phyloP scores from a whole-genome alignment of 805 yeast genomes.

The Blastobotrys terrestris region DNA sequence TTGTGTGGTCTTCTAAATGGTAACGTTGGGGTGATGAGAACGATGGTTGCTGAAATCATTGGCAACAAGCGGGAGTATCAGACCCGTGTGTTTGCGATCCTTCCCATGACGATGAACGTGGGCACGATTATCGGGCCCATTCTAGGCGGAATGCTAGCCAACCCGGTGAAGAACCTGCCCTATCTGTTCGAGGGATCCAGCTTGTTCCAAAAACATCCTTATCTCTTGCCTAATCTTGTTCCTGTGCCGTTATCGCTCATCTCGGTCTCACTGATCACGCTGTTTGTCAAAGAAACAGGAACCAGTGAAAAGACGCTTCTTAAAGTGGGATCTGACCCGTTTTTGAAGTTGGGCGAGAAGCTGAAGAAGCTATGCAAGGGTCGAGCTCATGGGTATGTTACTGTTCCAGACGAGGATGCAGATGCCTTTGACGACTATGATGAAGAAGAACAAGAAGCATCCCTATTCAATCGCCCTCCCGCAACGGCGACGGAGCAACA shows the following conservation, averaged over 20 bases:
- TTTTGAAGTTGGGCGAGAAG: slow-evolving; percentile 16
- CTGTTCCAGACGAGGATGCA: background rate
- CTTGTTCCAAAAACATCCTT: slow-evolving; percentile 37
- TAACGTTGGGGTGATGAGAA: slow-evolving; percentile 56
- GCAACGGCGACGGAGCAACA: background rate
- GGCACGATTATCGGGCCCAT: slow-evolving; percentile 58
- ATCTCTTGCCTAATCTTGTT: slow-evolving; percentile 47
- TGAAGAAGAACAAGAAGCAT: slow-evolving; percentile 2
- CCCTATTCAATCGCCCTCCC: too few species aligned
- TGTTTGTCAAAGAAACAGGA: slow-evolving; percentile 23
- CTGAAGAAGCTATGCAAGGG: slow-evolving; percentile 7
- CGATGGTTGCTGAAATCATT: slow-evolving; percentile 52
- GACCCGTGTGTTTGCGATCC: slow-evolving; percentile 53
- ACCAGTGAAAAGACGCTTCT: slow-evolving; percentile 12
- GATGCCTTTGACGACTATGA: slow-evolving; percentile 4
- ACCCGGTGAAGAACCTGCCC: slow-evolving; percentile 34
- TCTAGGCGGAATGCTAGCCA: slow-evolving; percentile 48
- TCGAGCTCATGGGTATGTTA: background rate
- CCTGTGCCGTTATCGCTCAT: slow-evolving; percentile 35
- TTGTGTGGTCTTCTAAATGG: slow-evolving; percentile 54
- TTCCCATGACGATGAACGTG: slow-evolving; percentile 54
- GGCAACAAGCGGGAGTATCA: slow-evolving; percentile 51
- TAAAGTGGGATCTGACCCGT: slow-evolving; percentile 15
- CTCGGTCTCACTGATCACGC: slow-evolving; percentile 14
- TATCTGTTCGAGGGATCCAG: slow-evolving; percentile 21